Evolutionary conservation across 2,329 filamentous ascomycete species (phyloP).

Genomic region (Verticillium nonalfalfae): DNA sequence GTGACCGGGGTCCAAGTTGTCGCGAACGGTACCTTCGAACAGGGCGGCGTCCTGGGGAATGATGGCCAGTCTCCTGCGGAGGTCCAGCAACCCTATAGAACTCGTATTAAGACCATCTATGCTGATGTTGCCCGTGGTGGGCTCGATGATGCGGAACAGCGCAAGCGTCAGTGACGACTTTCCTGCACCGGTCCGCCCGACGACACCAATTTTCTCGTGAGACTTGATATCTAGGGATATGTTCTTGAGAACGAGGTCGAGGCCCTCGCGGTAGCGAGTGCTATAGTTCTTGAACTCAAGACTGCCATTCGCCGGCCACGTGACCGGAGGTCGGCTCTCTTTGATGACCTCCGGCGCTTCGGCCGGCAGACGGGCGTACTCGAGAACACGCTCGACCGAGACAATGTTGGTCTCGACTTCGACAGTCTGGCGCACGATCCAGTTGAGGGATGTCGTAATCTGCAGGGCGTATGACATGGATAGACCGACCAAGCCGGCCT

Average conservation of each 20-base stretch:
- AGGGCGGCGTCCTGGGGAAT: slow-evolving; percentile 97
- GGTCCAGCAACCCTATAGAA: slow-evolving; percentile 80
- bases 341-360: slow-evolving; percentile 93
- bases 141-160: slow-evolving; percentile 93
- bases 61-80: slow-evolving; percentile 85
- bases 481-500: slow-evolving; percentile 76
- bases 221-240: slow-evolving; percentile 89
- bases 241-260: slow-evolving; percentile 90
- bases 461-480: slow-evolving; percentile 96
- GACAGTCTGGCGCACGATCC: slow-evolving; percentile 97
- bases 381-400: slow-evolving; percentile 92
- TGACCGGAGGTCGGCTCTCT: slow-evolving; percentile 76
- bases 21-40: slow-evolving; percentile 87
- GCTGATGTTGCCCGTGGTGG: slow-evolving; percentile 72
- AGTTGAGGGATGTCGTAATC: slow-evolving; percentile 95
- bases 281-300: slow-evolving; percentile 92
- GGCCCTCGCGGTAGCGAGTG: slow-evolving; percentile 80
- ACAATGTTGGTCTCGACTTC: slow-evolving; percentile 99
- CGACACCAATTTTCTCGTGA: slow-evolving; percentile 96
- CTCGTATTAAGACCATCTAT: slow-evolving; percentile 90
- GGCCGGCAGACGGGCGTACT: slow-evolving; percentile 85
- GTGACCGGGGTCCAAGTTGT: slow-evolving; percentile 92
- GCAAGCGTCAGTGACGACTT: slow-evolving; percentile 92
- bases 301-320: slow-evolving; percentile 86
- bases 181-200: slow-evolving; percentile 90